A percentile compares a stretch with the other conserved stretches of the same genome.
These are phyloP conservation scores for Chaetomium strumarium DNA, from an alignment of 2,329 filamentous ascomycete genomes.

Conservation along the genomic window DNA sequence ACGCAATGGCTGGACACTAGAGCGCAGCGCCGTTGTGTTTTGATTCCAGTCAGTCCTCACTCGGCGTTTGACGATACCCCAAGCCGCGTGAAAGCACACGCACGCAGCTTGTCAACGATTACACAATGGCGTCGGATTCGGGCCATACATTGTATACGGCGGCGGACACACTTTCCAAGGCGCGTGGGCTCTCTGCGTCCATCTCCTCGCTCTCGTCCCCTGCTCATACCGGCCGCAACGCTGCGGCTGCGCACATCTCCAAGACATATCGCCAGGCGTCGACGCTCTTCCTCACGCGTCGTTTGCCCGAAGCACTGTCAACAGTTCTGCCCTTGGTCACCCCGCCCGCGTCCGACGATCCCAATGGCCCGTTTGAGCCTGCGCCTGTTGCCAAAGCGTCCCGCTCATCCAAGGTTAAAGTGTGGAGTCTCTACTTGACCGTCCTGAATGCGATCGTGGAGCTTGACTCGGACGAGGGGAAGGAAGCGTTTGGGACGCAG, in stretches of 20 bases:
- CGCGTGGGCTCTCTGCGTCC: constrained; percentile 55
- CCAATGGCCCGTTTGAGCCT: constrained; percentile 43
- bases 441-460: constrained; percentile 88
- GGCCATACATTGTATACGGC: constrained; percentile 10
- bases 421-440: constrained; percentile 95
- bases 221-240: constrained; percentile 56
- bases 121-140: constrained; percentile 3
- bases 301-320: constrained; percentile 81
- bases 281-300: constrained; percentile 89
- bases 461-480: constrained; percentile 83
- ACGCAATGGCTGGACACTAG: constrained; percentile 11
- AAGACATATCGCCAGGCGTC: constrained; percentile 93
- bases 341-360: constrained; percentile 42
- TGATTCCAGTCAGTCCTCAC: not conserved
- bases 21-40: not conserved
- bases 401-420: constrained; percentile 79
- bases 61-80: not conserved
- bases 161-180: constrained; percentile 42
- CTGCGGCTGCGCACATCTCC: constrained; percentile 67
- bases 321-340: constrained; percentile 79
- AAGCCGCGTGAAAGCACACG: not conserved
- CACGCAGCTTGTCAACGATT: not conserved
- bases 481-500: constrained; percentile 75
- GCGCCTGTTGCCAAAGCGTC: constrained; percentile 77
- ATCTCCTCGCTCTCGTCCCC: constrained; percentile 53